Base-by-base conservation (phyloP, 2,329 filamentous ascomycete species). In the Magnaporthales sp. region DNA sequence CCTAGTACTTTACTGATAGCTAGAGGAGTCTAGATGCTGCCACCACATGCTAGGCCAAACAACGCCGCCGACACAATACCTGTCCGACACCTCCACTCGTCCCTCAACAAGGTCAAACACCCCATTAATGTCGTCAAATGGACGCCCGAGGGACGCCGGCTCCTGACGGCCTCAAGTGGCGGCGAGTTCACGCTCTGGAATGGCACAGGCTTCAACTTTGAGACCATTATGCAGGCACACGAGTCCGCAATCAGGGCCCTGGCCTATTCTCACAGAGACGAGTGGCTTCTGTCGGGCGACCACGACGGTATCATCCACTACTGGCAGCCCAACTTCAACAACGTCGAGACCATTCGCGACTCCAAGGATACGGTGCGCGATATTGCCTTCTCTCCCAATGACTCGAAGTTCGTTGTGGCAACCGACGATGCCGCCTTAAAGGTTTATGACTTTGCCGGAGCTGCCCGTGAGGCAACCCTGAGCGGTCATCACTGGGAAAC, bases 131-230 rank as follows among this genome's bases (percentile, higher is more conserved):
- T 98, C 9, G 94, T 99, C 56, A 87, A 92, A 76, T 99, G 95
- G 95, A 99, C 96, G 19, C 95, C 95, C 7, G 95, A 99, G 77
- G 95, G 95, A 30, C 89, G 95, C 68, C 85, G 95, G 71, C 81
- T 99, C 67, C 84, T 99, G 75, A 98, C 95, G 0, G 95, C 93
- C 26, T 96, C 93, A 0, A 96, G 93, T 71, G 98, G 94, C 76
- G 95, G 95, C 74, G 95, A 99, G 76, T 99, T 99, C 74, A 99
- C 96, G 54, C 80, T 99, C 3, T 99, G 95, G 95, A 99, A 99
- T 76, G 95, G 95, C 69, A 98, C 94, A 60, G 94, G 93, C 27
- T 99, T 99, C 85, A 98, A 99, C 77, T 99, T 99, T 73, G 95
- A 99, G 80, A 98, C 95, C 3, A 97, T 99, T 30, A 97, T 97